Conservation (phyloP, 2,329 filamentous ascomycete genomes). For the Colletotrichum sidae region DNA sequence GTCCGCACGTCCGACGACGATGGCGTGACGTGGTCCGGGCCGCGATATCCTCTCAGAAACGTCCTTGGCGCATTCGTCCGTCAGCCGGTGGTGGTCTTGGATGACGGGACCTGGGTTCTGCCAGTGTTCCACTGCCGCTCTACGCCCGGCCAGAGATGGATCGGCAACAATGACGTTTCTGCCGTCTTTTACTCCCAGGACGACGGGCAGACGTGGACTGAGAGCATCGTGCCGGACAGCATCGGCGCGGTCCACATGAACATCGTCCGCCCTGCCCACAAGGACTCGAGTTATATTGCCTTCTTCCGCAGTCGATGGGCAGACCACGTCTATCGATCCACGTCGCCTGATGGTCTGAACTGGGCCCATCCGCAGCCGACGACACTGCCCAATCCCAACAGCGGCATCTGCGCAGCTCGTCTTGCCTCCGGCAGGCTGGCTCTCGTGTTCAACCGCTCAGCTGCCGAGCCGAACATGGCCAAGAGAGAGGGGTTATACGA, state of each 20-base stretch:
- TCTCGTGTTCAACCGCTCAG: conserved; percentile 55
- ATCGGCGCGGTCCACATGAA: conserved; percentile 58
- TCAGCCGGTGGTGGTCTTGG: conserved; percentile 52
- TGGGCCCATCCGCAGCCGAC: conserved; percentile 52
- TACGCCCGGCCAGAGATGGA: conserved; percentile 53
- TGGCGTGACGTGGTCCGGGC: conserved; percentile 50
- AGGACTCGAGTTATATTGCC: conserved; percentile 45
- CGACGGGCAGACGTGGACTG: conserved; percentile 52
- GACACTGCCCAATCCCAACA: conserved; percentile 55
- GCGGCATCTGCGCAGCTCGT: conserved; percentile 52
- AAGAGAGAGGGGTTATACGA: conserved; percentile 56
- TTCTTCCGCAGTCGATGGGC: conserved; percentile 59
- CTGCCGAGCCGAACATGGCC: conserved; percentile 44
- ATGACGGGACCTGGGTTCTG: conserved; percentile 53
- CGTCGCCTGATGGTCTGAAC: conserved; percentile 50
- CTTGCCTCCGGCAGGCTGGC: conserved; percentile 49
- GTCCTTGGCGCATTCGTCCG: conserved; percentile 53
- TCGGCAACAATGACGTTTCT: conserved; percentile 57
- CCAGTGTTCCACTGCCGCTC: conserved; percentile 57
- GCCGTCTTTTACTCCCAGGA: conserved; percentile 51
- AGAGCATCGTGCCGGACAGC: conserved; percentile 50
- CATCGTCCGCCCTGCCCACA: conserved; percentile 45
- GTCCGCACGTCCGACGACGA: conserved; percentile 49
- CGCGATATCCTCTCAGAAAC: conserved; percentile 46
- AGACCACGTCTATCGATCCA: conserved; percentile 55